Evolutionary conservation across 1,284 basidiomycete species (phyloP).

Genomic region (Cryptococcus hybrid): DNA sequence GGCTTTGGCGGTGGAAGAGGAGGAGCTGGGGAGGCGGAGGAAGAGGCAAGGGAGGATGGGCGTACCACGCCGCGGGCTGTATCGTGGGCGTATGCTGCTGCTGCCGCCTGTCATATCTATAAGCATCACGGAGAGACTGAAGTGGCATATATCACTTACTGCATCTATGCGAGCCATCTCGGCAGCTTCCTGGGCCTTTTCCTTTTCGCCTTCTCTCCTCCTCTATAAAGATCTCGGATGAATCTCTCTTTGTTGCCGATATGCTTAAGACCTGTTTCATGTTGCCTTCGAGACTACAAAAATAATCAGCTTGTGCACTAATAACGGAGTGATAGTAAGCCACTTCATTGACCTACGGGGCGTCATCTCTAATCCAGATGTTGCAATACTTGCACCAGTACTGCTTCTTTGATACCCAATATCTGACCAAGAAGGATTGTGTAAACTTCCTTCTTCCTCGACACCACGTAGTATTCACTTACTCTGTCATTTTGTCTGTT

Average conservation of each 20-base stretch:
- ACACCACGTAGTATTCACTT: slow-evolving; percentile 3
- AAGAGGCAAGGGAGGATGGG: slow-evolving; percentile 14
- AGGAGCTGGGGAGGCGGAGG: slow-evolving; percentile 16
- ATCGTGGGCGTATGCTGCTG: slow-evolving; percentile 39
- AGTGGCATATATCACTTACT: slow-evolving; percentile 52
- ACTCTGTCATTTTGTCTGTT: slow-evolving; percentile 27
- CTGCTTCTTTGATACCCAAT: slow-evolving; percentile 55
- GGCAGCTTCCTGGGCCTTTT: slow-evolving; percentile 76
- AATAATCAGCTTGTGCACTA: neutral
- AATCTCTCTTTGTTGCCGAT: slow-evolving; percentile 92
- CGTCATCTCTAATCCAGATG: slow-evolving; percentile 78
- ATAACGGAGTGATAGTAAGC: neutral
- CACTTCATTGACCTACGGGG: slow-evolving; percentile 51
- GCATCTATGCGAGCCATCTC: slow-evolving; percentile 84
- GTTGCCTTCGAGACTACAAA: slow-evolving; percentile 72
- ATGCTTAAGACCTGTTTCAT: slow-evolving; percentile 91
- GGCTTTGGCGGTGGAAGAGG: slow-evolving; percentile 8
- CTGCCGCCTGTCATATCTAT: slow-evolving; percentile 27
- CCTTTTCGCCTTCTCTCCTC: slow-evolving; percentile 85
- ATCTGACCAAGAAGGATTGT: slow-evolving; percentile 26
- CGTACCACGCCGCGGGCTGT: slow-evolving; percentile 4
- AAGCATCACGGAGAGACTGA: too few relatives aligned
- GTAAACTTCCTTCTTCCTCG: neutral
- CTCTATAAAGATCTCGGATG: slow-evolving; percentile 87
- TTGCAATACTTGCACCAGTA: slow-evolving; percentile 54